Percentiles rank a stretch among this genome's conserved stretches.
Conservation (phyloP, 2,329 filamentous ascomycete genomes). For the Botrytis squamosa region DNA sequence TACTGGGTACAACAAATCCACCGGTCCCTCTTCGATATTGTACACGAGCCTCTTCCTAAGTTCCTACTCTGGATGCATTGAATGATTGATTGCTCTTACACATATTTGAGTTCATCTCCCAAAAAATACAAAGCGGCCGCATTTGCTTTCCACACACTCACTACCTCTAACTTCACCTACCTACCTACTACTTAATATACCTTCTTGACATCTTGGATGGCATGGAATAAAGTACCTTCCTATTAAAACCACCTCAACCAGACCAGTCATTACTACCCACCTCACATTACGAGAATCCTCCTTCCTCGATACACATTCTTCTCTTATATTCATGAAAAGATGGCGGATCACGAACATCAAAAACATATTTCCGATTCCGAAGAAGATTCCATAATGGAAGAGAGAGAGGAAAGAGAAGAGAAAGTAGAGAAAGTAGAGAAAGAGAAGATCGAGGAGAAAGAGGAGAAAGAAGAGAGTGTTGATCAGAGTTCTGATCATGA, state of each 20-base stretch:
- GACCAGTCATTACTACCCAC: not conserved
- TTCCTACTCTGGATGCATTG: not conserved
- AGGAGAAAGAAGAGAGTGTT: constrained; percentile 21
- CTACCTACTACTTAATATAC: not conserved
- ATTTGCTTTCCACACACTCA: not conserved
- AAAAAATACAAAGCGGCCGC: constrained; percentile 3
- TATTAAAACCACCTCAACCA: constrained; percentile 5
- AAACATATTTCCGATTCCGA: constrained; percentile 29
- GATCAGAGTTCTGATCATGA: constrained; percentile 28
- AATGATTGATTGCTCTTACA: not conserved
- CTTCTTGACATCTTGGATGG: constrained; percentile 1
- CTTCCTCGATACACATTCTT: not conserved
- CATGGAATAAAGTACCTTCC: not conserved
- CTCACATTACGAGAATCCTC: not conserved
- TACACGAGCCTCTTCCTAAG: constrained; percentile 3
- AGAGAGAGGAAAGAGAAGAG: constrained; percentile 22
- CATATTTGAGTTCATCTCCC: not conserved
- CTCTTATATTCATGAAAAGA: not conserved
- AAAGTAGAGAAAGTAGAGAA: constrained; percentile 12
- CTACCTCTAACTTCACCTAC: not conserved
- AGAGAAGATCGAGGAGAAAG: constrained; percentile 16
- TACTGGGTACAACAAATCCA: not conserved
- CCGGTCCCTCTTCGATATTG: constrained; percentile 5
- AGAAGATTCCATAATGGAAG: constrained; percentile 22
- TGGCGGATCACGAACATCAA: constrained; percentile 3